Conservation (phyloP, 805 yeast species). For the Metschnikowia lachancei region DNA sequence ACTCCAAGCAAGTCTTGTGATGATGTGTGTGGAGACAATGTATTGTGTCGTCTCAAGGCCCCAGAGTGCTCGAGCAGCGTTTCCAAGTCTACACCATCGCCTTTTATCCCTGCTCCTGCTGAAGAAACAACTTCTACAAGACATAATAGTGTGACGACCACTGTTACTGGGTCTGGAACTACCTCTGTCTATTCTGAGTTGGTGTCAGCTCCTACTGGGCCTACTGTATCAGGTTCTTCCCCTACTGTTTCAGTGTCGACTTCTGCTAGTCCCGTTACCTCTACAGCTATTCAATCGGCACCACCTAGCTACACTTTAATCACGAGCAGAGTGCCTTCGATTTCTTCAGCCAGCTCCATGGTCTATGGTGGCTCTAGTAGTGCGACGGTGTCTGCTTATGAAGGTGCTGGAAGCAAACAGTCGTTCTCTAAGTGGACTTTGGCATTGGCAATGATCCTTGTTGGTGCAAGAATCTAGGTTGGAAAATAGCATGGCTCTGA, state of each 20-base stretch:
- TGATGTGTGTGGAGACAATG: conserved; percentile 1
- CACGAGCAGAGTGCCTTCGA: conserved; percentile 1
- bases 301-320: background rate
- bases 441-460: conserved; percentile 5
- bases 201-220: background rate
- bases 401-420: conserved; percentile 3
- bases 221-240: background rate
- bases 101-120: too few relatives aligned
- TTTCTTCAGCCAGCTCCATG: background rate
- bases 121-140: too few relatives aligned
- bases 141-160: too few relatives aligned
- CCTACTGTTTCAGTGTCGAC: background rate
- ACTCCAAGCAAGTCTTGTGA: background rate
- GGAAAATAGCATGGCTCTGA: too few relatives aligned
- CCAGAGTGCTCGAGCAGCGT: background rate
- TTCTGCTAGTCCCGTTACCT: background rate
- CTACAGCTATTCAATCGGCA: background rate
- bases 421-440: conserved; percentile 1
- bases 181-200: too few relatives aligned
- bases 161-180: too few relatives aligned
- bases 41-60: background rate
- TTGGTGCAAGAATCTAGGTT: conserved; percentile 2
- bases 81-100: too few relatives aligned
- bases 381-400: conserved; percentile 2
- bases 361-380: background rate